Base-by-base conservation (phyloP, 805 yeast species). In the Pichia deserticola region DNA sequence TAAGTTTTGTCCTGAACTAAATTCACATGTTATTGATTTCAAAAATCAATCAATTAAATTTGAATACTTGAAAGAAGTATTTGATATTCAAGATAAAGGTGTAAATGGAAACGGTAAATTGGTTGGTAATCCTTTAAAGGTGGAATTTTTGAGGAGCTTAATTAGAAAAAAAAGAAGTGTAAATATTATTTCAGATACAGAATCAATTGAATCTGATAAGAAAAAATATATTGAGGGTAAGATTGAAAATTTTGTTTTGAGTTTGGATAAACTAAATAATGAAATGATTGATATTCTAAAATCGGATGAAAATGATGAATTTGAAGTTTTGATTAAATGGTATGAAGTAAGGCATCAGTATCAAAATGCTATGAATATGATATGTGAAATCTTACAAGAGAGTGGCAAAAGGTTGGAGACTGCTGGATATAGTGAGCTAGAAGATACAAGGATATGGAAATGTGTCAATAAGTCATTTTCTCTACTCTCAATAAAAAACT, bases 1-100 rank as follows among this genome's bases (percentile, higher is more conserved):
- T 12, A 57, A 56, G 13, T 62, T 69, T 54, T 58, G 65, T 44
- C 77, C 78, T 0, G 50, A 55, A 1, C 51, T 79, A 36, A 79
- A 78, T 56, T 43, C 50, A 1, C 63, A 67, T 44, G 63, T 72
- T 1, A 56, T 78, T 36, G 49, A 57, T 2, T 53, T 70, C 28
- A 45, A 63, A 10, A 68, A 59, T 51, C 35, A 59, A 39, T 48
- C 40, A 0, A 30, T 65, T 11, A 61, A 62, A 36, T 74, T 53
- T 51, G 49, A 57, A 32, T 77, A 75, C 53, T 57, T 76, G 38
- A 52, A 52, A 1, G 44, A 55, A 1, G 52, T 75, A n/a, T 65
- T 69, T 52, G 61, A 55, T 5, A 42, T 56, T 4, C 54, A 54
- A 13, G 41, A 51, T 5, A 40, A 48, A 11, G 58, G 58, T 1